phyloP scores from a whole-genome alignment of 108 stramenopile species.

The Poteriospumella lacustris region DNA sequence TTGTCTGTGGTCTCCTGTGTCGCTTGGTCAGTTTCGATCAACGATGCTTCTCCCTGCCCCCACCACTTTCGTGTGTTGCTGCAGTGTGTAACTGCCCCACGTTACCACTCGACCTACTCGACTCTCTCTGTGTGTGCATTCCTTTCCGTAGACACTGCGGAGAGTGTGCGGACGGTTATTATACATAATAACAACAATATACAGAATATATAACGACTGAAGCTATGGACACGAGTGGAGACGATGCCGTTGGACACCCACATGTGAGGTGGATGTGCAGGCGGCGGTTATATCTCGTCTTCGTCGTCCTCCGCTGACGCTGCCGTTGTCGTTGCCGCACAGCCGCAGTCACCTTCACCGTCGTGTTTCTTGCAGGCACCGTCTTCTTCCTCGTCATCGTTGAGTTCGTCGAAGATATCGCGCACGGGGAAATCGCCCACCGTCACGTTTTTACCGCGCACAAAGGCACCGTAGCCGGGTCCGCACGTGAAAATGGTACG shows the following conservation, averaged over 20 bases:
- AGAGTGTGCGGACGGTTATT: too few species aligned
- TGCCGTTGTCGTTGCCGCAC: not conserved
- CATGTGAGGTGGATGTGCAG: too few species aligned
- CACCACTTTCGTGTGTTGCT: too few species aligned
- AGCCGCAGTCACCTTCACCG: not conserved
- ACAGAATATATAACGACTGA: not conserved
- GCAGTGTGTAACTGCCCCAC: too few species aligned
- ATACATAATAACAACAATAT: not conserved
- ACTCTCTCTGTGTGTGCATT: too few species aligned
- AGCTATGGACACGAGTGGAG: too few species aligned
- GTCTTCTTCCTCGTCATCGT: slow-evolving; percentile 27
- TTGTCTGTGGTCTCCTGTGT: too few species aligned
- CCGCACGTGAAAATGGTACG: slow-evolving; percentile 40
- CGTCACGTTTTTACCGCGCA: slow-evolving; percentile 40
- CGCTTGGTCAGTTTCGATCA: too few species aligned
- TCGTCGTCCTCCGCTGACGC: not conserved
- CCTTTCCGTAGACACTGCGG: too few species aligned
- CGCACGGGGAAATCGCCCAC: slow-evolving; percentile 51
- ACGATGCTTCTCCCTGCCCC: too few species aligned
- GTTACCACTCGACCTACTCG: too few species aligned
- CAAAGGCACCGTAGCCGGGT: slow-evolving; percentile 44
- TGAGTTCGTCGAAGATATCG: slow-evolving; percentile 21
- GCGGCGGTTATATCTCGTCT: not conserved
- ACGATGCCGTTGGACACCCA: too few species aligned
- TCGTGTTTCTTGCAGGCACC: not conserved